Evolutionary conservation across 345 rosid species (phyloP).

Genomic region (Eucalyptus albens): DNA sequence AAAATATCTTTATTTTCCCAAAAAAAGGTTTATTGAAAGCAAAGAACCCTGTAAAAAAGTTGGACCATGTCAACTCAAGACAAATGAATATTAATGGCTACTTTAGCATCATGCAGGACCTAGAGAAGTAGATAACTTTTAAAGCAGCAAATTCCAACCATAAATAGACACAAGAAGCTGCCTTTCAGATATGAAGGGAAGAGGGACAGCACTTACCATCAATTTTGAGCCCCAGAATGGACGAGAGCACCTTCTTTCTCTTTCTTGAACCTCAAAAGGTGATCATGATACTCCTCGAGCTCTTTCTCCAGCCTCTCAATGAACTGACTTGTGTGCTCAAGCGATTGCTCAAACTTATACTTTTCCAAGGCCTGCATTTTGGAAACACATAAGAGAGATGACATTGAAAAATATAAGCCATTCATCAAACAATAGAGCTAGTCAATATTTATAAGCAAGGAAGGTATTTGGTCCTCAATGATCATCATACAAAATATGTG

Average conservation of each 20-base stretch:
- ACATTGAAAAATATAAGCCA: not conserved
- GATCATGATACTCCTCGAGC: constrained; percentile 59
- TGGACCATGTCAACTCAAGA: not conserved
- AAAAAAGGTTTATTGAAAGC: not conserved
- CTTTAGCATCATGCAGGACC: not conserved
- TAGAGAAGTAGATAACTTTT: not conserved
- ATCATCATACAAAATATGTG: not conserved
- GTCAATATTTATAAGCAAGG: not conserved
- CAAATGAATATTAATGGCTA: not conserved
- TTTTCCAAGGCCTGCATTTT: constrained; percentile 71
- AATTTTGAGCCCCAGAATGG: not conserved
- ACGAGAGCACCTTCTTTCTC: constrained; percentile 3
- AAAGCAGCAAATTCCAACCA: not conserved
- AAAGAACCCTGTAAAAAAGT: not conserved
- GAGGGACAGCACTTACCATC: not conserved
- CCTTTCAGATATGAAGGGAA: not conserved
- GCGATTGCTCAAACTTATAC: constrained; percentile 69
- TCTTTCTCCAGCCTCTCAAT: constrained; percentile 88
- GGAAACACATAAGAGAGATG: not conserved
- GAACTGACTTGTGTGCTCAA: constrained; percentile 88
- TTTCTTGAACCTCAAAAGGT: constrained; percentile 42
- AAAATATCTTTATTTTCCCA: not conserved
- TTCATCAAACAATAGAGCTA: not conserved
- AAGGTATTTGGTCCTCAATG: not conserved
- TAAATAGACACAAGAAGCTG: not conserved